Percentiles rank a stretch among this genome's conserved stretches.
These are phyloP conservation scores for Coemansia reversa DNA, from an alignment of 192 early-diverging fungal species.

Conservation along the genomic window DNA sequence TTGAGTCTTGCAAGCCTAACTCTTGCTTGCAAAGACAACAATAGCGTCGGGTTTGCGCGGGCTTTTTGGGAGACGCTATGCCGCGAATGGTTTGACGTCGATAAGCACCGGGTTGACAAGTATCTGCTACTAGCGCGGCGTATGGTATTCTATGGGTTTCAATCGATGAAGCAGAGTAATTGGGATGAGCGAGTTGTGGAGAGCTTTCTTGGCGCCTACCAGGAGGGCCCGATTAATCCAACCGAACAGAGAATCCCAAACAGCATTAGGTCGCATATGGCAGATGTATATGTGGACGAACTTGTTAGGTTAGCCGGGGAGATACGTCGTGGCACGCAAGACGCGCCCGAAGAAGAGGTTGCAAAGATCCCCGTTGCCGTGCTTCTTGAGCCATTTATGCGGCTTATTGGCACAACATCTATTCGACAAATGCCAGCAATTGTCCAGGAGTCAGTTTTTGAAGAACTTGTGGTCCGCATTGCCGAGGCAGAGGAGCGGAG, in stretches of 20 bases:
- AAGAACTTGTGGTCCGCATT: conserved; percentile 45
- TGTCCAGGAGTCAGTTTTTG: conserved; percentile 46
- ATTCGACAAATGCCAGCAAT: conserved; percentile 41
- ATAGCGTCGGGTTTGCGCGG: conserved; percentile 34
- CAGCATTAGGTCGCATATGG: conserved; percentile 40
- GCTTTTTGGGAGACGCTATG: conserved; percentile 54
- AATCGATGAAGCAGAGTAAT: conserved; percentile 33
- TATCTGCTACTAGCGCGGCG: conserved; percentile 48
- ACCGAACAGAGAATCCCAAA: conserved; percentile 39
- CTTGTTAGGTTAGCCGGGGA: conserved; percentile 33
- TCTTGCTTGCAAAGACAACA: conserved; percentile 37
- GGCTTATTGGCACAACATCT: conserved; percentile 34
- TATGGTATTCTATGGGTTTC: conserved; percentile 38
- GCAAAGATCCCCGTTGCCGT: conserved; percentile 33
- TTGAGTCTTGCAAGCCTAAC: conserved; percentile 65
- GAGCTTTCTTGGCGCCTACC: conserved; percentile 26
- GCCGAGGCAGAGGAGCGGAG: conserved; percentile 46
- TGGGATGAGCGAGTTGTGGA: conserved; percentile 39
- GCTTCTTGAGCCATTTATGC: conserved; percentile 50
- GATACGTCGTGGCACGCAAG: conserved; percentile 7
- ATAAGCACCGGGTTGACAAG: conserved; percentile 54
- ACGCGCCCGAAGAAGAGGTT: conserved; percentile 9
- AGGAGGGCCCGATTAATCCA: conserved; percentile 25
- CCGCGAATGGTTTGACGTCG: conserved; percentile 52
- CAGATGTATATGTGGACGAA: conserved; percentile 50